Conservation (phyloP, 257 asterid species). For the Gentiana straminea region DNA sequence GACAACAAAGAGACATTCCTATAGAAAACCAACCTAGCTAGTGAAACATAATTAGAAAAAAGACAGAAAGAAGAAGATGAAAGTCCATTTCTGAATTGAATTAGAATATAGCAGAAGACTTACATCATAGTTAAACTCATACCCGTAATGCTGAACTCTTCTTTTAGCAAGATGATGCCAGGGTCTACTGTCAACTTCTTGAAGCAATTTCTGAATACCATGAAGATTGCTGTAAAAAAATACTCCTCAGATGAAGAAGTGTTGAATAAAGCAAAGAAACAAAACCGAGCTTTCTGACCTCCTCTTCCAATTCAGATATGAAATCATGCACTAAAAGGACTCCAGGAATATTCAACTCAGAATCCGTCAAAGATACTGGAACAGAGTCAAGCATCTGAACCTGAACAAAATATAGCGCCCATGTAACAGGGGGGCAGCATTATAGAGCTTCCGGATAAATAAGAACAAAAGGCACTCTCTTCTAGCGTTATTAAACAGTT, state of each 20-base stretch:
- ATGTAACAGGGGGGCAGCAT: too few relatives aligned
- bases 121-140: slow-evolving; percentile 76
- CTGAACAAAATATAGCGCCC: slow-evolving; percentile 15
- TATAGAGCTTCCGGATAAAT: too few relatives aligned
- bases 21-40: too few relatives aligned
- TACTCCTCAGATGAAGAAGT: not conserved
- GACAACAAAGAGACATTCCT: too few relatives aligned
- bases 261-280: not conserved
- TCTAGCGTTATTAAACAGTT: too few relatives aligned
- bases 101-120: slow-evolving; percentile 13
- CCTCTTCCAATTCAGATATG: slow-evolving; percentile 62
- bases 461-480: too few relatives aligned
- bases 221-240: not conserved
- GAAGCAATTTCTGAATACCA: slow-evolving; percentile 59
- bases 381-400: slow-evolving; percentile 28
- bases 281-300: slow-evolving; percentile 42
- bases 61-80: not conserved
- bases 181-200: slow-evolving; percentile 59
- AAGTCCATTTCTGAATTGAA: not conserved
- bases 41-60: not conserved
- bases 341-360: slow-evolving; percentile 78
- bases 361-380: slow-evolving; percentile 57
- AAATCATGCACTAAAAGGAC: slow-evolving; percentile 60
- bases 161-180: slow-evolving; percentile 91
- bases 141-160: slow-evolving; percentile 93